These are phyloP conservation scores for Sextonia rubra DNA, from an alignment of 164 flowering plant genomes.

Conservation along the genomic window DNA sequence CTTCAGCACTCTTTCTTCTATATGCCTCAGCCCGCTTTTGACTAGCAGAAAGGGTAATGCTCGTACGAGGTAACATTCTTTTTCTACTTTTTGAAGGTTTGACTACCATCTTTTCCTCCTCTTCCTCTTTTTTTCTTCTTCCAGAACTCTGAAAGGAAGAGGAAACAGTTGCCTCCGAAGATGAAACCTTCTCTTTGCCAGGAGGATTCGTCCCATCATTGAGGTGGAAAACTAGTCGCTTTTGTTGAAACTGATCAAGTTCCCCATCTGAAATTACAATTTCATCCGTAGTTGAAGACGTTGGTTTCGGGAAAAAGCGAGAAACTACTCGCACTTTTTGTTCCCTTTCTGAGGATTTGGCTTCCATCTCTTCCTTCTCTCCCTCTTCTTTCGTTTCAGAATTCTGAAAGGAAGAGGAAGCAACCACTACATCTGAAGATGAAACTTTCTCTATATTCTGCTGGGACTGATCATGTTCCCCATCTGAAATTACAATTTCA, in stretches of 20 bases:
- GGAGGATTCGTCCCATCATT: too few relatives aligned
- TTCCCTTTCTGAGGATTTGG: background rate
- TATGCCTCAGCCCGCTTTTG: constrained; percentile 60
- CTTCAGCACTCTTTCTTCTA: constrained; percentile 35
- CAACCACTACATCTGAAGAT: too few relatives aligned
- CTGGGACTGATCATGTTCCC: too few relatives aligned
- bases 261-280: background rate
- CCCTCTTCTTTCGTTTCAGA: background rate
- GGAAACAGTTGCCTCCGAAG: background rate
- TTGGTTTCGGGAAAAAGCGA: too few relatives aligned
- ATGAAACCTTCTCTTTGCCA: too few relatives aligned
- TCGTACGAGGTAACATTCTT: background rate
- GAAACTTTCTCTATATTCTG: too few relatives aligned
- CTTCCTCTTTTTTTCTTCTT: background rate
- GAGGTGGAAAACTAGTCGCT: too few relatives aligned
- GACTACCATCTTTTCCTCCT: background rate
- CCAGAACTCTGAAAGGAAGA: background rate
- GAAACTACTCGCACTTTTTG: too few relatives aligned
- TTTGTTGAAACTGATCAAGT: too few relatives aligned
- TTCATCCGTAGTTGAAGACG: background rate
- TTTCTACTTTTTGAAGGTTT: background rate
- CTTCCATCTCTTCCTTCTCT: background rate
- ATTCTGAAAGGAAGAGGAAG: too few relatives aligned
- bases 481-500: too few relatives aligned
- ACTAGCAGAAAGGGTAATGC: constrained; percentile 23